These are phyloP conservation scores for Leccinum arenicola DNA, from an alignment of 768 basidiomycete species.

Conservation along the genomic window DNA sequence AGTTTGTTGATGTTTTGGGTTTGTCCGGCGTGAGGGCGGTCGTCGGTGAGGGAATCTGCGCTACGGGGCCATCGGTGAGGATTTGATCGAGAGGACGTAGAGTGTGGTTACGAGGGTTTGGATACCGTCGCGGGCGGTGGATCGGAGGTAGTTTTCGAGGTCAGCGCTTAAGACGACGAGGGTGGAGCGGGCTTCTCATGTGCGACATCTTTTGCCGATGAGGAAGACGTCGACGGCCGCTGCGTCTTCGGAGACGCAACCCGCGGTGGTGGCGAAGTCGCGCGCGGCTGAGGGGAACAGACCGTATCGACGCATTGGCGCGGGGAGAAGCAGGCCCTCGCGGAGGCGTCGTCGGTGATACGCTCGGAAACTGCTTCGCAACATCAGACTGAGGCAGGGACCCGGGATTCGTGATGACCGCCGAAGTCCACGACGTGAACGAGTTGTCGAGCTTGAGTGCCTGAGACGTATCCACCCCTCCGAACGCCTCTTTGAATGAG, in stretches of 20 bases:
- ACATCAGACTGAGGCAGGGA: conserved; percentile 15
- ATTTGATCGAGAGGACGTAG: conserved; percentile 75
- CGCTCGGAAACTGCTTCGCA: conserved; percentile 35
- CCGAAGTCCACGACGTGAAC: conserved; percentile 35
- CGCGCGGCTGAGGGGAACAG: conserved; percentile 44
- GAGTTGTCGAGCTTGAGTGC: conserved; percentile 40
- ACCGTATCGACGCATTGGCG: conserved; percentile 25
- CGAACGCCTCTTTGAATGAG: conserved; percentile 59
- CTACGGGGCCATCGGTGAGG: conserved; percentile 82
- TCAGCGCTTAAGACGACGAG: no score
- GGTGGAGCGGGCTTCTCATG: conserved; percentile 56
- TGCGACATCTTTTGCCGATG: conserved; percentile 47
- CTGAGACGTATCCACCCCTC: conserved; percentile 39
- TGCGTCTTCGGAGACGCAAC: conserved; percentile 50
- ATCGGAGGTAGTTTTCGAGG: conserved; percentile 76
- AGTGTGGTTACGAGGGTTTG: conserved; percentile 79
- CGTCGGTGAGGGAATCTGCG: conserved; percentile 72
- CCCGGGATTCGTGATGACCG: conserved; percentile 26
- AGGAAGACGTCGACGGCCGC: conserved; percentile 58
- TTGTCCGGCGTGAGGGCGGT: conserved; percentile 67
- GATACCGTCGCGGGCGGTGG: conserved; percentile 75
- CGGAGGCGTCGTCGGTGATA: conserved; percentile 42
- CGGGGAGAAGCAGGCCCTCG: conserved; percentile 32
- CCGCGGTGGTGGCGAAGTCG: conserved; percentile 50
- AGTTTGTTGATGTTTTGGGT: no score